A percentile compares a stretch with the other conserved stretches of the same genome.
Evolutionary conservation across 371 early-diverging fungal species (phyloP).

Genomic region (Sporodiniella umbellata): DNA sequence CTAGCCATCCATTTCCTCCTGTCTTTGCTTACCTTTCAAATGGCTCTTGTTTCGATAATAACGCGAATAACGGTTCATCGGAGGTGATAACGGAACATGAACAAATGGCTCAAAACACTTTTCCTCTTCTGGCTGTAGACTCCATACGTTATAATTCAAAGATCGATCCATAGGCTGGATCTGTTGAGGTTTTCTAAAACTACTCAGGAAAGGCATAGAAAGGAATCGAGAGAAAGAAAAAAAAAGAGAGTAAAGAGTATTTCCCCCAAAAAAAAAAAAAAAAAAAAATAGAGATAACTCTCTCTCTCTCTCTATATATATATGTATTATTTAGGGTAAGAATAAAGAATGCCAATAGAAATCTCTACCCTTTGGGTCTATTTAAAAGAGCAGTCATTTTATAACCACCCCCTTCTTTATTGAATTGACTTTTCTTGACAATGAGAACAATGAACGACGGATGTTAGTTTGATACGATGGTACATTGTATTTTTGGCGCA

Average conservation of each 20-base stretch:
- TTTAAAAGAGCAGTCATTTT: not conserved
- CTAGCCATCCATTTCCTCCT: no score
- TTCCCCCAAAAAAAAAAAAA: not conserved
- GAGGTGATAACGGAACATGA: not conserved
- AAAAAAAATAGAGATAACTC: not conserved
- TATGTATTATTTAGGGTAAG: not conserved
- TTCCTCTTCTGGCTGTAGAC: not conserved
- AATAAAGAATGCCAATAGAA: not conserved
- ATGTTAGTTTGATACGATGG: slow-evolving; percentile 1
- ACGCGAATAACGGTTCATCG: not conserved
- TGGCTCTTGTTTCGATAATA: not conserved
- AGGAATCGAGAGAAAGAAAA: no score
- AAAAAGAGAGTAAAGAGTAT: no score
- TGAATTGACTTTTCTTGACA: not conserved
- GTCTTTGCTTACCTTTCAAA: not conserved
- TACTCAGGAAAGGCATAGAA: no score
- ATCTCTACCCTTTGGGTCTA: not conserved
- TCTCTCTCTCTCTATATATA: no score
- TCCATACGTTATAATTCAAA: not conserved
- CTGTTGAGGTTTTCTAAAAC: no score
- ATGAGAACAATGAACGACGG: not conserved
- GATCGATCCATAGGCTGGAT: not conserved
- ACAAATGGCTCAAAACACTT: not conserved
- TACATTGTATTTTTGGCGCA: slow-evolving; percentile 5
- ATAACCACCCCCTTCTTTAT: not conserved